Percentiles rank a stretch among this genome's conserved stretches.
Conservation (phyloP, 306 rosid species). For the Purshia tridentata region DNA sequence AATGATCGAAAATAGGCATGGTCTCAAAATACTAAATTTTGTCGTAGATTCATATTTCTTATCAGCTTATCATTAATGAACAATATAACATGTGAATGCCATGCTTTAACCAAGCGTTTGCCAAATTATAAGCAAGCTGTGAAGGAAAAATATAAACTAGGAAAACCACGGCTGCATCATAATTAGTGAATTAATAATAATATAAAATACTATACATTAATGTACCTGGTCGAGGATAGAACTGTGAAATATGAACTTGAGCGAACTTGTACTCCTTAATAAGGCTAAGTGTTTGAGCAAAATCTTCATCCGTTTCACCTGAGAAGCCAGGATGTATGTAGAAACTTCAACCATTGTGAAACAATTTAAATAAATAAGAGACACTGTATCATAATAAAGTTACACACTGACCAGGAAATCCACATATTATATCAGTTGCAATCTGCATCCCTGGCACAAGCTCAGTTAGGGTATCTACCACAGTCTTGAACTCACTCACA, state of each 20-base stretch:
- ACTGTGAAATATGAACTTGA: constrained; percentile 97
- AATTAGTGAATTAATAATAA: not conserved
- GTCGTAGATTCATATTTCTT: not conserved
- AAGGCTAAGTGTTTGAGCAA: constrained; percentile 72
- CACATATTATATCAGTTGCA: constrained; percentile 98
- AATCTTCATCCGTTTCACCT: constrained; percentile 97
- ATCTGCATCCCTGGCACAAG: constrained; percentile 98
- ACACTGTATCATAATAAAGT: constrained; percentile 11
- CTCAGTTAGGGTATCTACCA: constrained; percentile 86
- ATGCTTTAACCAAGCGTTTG: not conserved
- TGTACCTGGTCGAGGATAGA: constrained; percentile 97
- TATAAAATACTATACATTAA: not conserved
- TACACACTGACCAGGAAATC: constrained; percentile 92
- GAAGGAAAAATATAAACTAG: not conserved
- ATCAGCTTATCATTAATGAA: not conserved
- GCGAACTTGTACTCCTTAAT: constrained; percentile 70
- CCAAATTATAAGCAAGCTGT: not conserved
- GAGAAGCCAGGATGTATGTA: constrained; percentile 36
- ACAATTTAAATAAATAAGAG: constrained; percentile 10
- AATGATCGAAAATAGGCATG: not conserved
- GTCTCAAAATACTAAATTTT: not conserved
- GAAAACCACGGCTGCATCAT: not conserved
- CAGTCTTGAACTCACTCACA: constrained; percentile 84
- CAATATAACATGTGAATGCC: not conserved
- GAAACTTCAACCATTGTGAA: not conserved